Evolutionary conservation across 139 green algal genomes (phyloP), one percentile per base, ranked within the genome.

Genomic region (Ettlia oleoabundans): DNA sequence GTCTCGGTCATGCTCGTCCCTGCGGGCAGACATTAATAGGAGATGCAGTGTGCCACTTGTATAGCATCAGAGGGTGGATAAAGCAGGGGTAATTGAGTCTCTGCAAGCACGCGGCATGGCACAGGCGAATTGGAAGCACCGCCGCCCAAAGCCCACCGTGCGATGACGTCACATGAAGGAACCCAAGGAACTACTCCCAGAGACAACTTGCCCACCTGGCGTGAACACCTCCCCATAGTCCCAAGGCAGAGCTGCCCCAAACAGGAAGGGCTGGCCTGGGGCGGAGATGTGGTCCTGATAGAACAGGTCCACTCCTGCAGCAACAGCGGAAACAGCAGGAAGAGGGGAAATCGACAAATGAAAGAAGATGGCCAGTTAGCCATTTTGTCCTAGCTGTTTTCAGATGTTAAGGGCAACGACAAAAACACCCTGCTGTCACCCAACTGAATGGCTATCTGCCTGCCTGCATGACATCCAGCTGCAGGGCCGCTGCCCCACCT

Each of bases 271-370:
- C 65, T 76, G 78, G 42, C 42, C 38, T 15, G 82, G 81, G 0
- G 88, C 87, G 2, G 63, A 78, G 19, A 63, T 38, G 5, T 68
- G 70, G 76, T 92, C 93, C 68, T 91, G 86, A 78, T 95, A 93
- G 26, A 94, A 81, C n/a, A 97, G 86, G 84, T 95, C 89, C 43
- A 94, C 84, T 8, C 92, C n/a, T n/a, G 63, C 3, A 28, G 32
- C 3, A 35, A 33, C 33, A 15, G 32, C 10, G 32, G 32, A 21
- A 70, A 15, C 63, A 70, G 32, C 32, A 40, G 5, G 28, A 15
- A 28, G 37, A 35, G 2, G 58, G 37, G 4, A 21, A 19, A 38
- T 18, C 33, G 28, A n/a, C 26, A 41, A 26, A 2, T 3, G 55
- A 43, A 37, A 72, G 58, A n/a, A n/a, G n/a, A n/a, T n/a, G n/a